phyloP scores from a whole-genome alignment of 768 basidiomycete species.

The Dacryopinax primogenitus region DNA sequence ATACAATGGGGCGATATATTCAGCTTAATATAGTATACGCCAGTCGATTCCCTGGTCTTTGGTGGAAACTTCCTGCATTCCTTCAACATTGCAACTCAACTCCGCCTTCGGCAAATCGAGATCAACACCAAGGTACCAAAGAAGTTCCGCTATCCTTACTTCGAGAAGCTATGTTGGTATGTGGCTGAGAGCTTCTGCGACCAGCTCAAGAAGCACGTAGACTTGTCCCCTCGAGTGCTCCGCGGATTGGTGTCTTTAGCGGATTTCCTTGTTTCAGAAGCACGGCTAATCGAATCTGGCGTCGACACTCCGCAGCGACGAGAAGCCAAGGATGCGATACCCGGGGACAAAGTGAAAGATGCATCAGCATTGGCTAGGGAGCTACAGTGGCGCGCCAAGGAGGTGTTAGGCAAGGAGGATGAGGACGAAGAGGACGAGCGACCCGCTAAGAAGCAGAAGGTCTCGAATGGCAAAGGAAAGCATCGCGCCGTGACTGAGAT shows the following conservation, averaged over 20 bases:
- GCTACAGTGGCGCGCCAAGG: slow-evolving; percentile 64
- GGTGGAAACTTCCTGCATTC: slow-evolving; percentile 97
- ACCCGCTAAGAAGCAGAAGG: slow-evolving; percentile 2
- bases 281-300: slow-evolving; percentile 55
- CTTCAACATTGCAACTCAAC: slow-evolving; percentile 72
- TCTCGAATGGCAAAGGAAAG: not conserved
- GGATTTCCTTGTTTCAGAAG: slow-evolving; percentile 68
- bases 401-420: slow-evolving; percentile 20
- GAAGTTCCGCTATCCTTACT: slow-evolving; percentile 77
- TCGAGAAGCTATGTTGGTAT: slow-evolving; percentile 83
- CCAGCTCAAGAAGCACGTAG: slow-evolving; percentile 49
- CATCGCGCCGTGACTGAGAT: too few relatives aligned
- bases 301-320: slow-evolving; percentile 53
- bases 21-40: slow-evolving; percentile 56
- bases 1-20: not conserved
- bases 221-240: slow-evolving; percentile 48
- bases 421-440: slow-evolving; percentile 21
- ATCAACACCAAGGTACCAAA: slow-evolving; percentile 84
- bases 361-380: slow-evolving; percentile 69
- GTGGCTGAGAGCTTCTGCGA: slow-evolving; percentile 69
- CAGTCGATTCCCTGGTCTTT: slow-evolving; percentile 83
- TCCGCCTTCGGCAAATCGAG: slow-evolving; percentile 82
- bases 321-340: slow-evolving; percentile 70
- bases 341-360: slow-evolving; percentile 69
- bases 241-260: slow-evolving; percentile 58